phyloP scores from a whole-genome alignment of 345 rosid genomes.

The Bruguiera sexangula region DNA sequence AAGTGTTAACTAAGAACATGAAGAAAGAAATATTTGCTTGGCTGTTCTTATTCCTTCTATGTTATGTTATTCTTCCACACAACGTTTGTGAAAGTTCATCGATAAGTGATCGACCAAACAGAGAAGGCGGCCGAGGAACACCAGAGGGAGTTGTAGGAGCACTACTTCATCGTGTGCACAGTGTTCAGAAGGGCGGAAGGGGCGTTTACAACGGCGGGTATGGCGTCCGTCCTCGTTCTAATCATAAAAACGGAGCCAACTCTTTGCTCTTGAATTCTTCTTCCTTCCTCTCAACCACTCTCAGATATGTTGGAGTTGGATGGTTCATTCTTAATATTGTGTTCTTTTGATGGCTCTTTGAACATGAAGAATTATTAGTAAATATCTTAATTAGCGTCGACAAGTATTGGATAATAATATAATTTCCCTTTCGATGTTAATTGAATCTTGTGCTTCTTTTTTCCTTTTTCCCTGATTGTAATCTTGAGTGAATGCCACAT shows the following conservation, averaged over 20 bases:
- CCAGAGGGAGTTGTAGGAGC: neutral
- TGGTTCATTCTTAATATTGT: neutral
- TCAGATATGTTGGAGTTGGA: conserved; percentile 1
- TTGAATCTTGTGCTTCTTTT: no score
- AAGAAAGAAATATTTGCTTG: neutral
- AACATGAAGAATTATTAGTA: no score
- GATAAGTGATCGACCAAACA: neutral
- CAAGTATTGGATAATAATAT: no score
- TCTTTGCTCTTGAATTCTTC: conserved; percentile 5
- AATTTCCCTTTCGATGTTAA: no score
- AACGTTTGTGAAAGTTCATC: neutral
- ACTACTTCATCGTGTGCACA: neutral
- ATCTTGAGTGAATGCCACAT: no score
- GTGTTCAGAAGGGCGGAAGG: conserved; percentile 8
- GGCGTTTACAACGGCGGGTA: conserved; percentile 31
- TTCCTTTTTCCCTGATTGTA: no score
- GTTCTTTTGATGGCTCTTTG: neutral
- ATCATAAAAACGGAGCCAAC: neutral
- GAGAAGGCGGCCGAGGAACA: neutral
- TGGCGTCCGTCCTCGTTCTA: conserved; percentile 19
- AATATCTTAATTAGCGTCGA: no score
- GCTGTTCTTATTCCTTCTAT: neutral
- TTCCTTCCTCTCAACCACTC: neutral
- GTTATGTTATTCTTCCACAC: neutral
- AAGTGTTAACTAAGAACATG: neutral